Evolutionary conservation across 768 basidiomycete genomes (phyloP), one percentile per base, ranked within the genome.

Genomic region (Pholiota microspora): DNA sequence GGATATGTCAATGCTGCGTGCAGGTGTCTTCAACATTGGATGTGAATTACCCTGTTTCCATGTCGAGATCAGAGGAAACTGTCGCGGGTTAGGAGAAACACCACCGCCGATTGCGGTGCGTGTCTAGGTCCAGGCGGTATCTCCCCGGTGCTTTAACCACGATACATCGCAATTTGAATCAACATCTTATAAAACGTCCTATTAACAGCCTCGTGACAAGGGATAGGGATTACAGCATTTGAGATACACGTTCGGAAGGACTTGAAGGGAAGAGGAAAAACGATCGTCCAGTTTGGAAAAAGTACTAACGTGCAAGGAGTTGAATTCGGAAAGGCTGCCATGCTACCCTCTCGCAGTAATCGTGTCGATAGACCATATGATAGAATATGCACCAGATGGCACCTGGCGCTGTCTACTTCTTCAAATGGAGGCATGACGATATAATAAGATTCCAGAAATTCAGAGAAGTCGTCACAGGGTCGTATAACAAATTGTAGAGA

Each of bases 381-480:
- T 36, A 55, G 57, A 54, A 32, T 34, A 32, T 59, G 50, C 53
- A 58, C 53, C 57, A 54, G 52, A 45, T 55, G 53, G 53, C 36
- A 55, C 36, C 27, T 49, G 38, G 31, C 27, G 18, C 48, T 55
- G 54, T 49, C 29, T 45, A 55, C 25, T 49, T 55, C 35, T 47
- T 45, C 13, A 18, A 34, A 35, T 53, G 48, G 18, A 34, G 23
- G 31, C n/a, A 53, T 57, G 56, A 45, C 45, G 29, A 57, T 34
- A 46, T 46, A 48, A 35, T 7, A 47, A 55, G 49, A 49, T 49
- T 49, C 47, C 54, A 49, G 47, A 49, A 49, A 42, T 55, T 46
- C 32, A 27, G 21, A 29, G 9, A 48, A 34, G 35, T 45, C 40
- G 53, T 54, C 45, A 51, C 45, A 51, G 44, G 51, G 27, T 23